Conservation (phyloP, 78 protist species). For the Mastigamoeba balamuthi region DNA sequence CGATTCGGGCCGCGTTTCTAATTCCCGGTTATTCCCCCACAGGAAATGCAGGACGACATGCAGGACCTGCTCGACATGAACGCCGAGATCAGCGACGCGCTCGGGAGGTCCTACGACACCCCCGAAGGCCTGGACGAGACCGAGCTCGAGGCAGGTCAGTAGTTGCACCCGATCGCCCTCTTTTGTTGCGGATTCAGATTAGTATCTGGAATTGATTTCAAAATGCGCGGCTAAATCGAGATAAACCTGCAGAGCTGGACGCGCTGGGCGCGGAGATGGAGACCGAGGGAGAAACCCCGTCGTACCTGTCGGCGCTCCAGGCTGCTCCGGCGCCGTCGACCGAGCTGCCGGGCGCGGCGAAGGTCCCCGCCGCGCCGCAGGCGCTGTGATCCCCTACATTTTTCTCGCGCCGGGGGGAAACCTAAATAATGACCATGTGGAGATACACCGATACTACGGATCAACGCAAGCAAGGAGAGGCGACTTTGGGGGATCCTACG, state of each 20-base stretch:
- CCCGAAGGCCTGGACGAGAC: slow-evolving; percentile 60
- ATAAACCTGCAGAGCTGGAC: slow-evolving; percentile 21
- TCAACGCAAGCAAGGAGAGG: too few species aligned
- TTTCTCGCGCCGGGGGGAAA: too few species aligned
- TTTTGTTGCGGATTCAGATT: background rate
- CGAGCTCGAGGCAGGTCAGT: slow-evolving; percentile 52
- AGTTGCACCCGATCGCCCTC: background rate
- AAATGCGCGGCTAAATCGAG: background rate
- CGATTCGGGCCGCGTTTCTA: background rate
- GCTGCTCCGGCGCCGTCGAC: too few species aligned
- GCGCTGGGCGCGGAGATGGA: slow-evolving; percentile 52
- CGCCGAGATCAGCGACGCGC: slow-evolving; percentile 55
- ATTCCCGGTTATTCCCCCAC: background rate
- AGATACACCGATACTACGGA: too few species aligned
- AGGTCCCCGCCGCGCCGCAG: too few species aligned
- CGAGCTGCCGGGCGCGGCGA: too few species aligned
- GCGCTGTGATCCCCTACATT: too few species aligned
- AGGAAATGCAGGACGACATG: slow-evolving; percentile 68
- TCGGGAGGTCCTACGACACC: slow-evolving; percentile 54
- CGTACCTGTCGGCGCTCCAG: slow-evolving; percentile 22
- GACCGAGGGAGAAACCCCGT: slow-evolving; percentile 11
- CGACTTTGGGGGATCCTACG: too few species aligned
- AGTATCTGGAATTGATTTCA: background rate
- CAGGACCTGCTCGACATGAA: slow-evolving; percentile 56
- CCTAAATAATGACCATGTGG: too few species aligned